phyloP scores from a whole-genome alignment of 2,329 filamentous ascomycete genomes.

The Nemania sp. region DNA sequence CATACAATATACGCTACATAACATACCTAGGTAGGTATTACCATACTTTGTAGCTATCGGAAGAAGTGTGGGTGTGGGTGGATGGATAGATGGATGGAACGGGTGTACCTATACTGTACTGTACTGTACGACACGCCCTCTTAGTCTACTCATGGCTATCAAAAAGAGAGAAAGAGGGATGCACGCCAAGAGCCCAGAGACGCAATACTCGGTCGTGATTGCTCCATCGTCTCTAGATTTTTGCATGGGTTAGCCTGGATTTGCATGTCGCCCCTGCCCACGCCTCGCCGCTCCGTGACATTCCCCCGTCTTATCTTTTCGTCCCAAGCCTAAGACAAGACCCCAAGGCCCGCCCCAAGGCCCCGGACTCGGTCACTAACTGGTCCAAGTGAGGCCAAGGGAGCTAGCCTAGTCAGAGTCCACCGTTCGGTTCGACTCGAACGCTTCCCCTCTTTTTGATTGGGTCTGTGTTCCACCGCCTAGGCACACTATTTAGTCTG shows the following conservation, averaged over 20 bases:
- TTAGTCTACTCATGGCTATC: no score
- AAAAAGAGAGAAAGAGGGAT: background rate
- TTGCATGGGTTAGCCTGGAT: background rate
- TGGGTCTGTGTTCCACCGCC: background rate
- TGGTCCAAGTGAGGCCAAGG: background rate
- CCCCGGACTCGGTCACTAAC: constrained; percentile 18
- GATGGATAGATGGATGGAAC: no score
- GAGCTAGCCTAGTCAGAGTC: background rate
- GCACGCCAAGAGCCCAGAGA: constrained; percentile 27
- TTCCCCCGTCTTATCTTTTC: constrained; percentile 35
- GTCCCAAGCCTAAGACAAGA: no score
- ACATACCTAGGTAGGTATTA: no score
- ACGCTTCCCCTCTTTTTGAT: background rate
- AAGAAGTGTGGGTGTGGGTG: no score
- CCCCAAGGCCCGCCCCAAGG: constrained; percentile 7
- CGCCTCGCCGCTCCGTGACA: background rate
- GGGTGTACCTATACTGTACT: no score
- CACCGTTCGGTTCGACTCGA: constrained; percentile 8
- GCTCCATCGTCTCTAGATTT: constrained; percentile 27
- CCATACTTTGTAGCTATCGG: no score
- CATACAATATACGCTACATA: no score
- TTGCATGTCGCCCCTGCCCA: constrained; percentile 19
- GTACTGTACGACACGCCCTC: no score
- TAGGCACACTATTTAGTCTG: no score
- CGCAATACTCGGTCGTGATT: constrained; percentile 27